Evolutionary conservation across 768 basidiomycete genomes (phyloP).

Genomic region (Kwoniella bestiolae): DNA sequence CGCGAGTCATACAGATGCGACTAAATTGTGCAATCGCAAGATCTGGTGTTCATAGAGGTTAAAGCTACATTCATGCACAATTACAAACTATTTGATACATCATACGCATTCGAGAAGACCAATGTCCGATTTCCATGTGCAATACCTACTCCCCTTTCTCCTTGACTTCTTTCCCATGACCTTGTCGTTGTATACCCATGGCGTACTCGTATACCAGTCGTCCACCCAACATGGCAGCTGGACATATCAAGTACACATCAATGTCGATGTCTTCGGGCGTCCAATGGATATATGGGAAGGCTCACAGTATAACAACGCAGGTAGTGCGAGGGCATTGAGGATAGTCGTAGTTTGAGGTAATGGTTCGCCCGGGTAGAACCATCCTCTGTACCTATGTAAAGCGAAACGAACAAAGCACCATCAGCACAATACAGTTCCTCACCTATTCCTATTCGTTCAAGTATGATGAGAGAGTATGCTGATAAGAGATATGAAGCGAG

Average conservation of each 20-base stretch:
- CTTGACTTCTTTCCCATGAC: slow-evolving; percentile 46
- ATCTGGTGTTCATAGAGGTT: no score
- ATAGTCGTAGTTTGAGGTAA: slow-evolving; percentile 37
- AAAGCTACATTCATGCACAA: no score
- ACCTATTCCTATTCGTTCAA: no score
- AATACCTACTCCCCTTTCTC: slow-evolving; percentile 27
- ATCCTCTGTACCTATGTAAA: slow-evolving; percentile 43
- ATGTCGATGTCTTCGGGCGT: neutral
- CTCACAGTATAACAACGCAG: slow-evolving; percentile 48
- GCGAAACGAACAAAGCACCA: neutral
- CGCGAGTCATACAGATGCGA: no score
- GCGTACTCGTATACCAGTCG: slow-evolving; percentile 55
- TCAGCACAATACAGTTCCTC: no score
- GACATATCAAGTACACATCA: neutral
- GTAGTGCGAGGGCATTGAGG: slow-evolving; percentile 42
- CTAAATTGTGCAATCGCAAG: no score
- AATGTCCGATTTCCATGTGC: neutral
- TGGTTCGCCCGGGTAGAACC: slow-evolving; percentile 27
- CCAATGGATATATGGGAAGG: neutral
- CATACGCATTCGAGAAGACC: no score
- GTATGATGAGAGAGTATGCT: no score
- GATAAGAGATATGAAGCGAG: neutral
- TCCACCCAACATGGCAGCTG: slow-evolving; percentile 52
- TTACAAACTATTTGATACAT: no score
- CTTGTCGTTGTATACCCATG: slow-evolving; percentile 56